Conservation (phyloP, 345 rosid genomes). For the Toxicodendron radicans region DNA sequence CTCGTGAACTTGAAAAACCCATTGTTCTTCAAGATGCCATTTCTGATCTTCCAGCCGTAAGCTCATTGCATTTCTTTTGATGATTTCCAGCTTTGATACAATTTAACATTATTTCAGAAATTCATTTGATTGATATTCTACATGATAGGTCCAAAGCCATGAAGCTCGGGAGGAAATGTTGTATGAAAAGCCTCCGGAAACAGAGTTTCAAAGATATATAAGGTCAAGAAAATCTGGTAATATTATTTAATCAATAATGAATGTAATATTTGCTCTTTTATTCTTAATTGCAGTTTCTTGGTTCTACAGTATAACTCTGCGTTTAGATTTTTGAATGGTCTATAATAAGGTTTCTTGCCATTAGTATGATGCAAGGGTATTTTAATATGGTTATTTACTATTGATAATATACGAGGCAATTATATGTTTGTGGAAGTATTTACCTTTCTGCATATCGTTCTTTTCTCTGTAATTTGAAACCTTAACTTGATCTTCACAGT, state of each 20-base stretch:
- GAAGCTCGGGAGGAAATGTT: slow-evolving; percentile 58
- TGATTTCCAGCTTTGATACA: slow-evolving; percentile 19
- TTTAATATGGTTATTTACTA: too few species aligned
- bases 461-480: too few species aligned
- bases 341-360: too few species aligned
- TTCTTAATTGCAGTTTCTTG: not conserved
- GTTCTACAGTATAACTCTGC: not conserved
- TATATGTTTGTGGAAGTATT: too few species aligned
- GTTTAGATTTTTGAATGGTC: not conserved
- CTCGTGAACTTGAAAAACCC: slow-evolving; percentile 69
- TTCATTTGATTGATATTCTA: slow-evolving; percentile 12
- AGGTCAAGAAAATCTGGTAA: slow-evolving; percentile 66
- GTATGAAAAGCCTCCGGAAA: slow-evolving; percentile 64
- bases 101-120: slow-evolving; percentile 9
- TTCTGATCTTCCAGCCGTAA: slow-evolving; percentile 89
- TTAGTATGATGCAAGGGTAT: not conserved
- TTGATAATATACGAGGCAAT: too few species aligned
- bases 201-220: slow-evolving; percentile 79
- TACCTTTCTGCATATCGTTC: too few species aligned
- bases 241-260: not conserved
- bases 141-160: slow-evolving; percentile 55
- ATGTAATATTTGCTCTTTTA: not conserved
- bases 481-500: too few species aligned
- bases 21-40: slow-evolving; percentile 82
- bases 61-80: slow-evolving; percentile 19